Percentiles rank a stretch among this genome's conserved stretches.
phyloP scores from a whole-genome alignment of 73 alveolate genomes.

The Paramecium tetraurelia region DNA sequence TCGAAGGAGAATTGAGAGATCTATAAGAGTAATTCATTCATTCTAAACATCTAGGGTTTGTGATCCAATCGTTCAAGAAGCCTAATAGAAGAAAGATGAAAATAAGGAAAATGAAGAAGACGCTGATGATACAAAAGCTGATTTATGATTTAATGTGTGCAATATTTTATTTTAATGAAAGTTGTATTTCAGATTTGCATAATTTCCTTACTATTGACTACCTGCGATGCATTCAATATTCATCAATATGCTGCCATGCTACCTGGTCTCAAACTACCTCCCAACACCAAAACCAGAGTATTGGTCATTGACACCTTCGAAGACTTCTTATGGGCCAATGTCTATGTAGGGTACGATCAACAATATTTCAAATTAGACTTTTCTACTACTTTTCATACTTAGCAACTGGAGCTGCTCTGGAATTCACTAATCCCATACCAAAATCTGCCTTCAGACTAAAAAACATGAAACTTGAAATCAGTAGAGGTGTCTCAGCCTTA shows the following conservation, averaged over 20 bases:
- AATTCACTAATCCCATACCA: conserved; percentile 63
- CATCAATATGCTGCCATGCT: conserved; percentile 31
- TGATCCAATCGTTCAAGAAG: conserved; percentile 31
- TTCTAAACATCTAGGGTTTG: background rate
- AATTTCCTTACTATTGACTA: background rate
- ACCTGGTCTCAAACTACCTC: conserved; percentile 60
- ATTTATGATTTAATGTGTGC: background rate
- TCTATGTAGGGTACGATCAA: conserved; percentile 32
- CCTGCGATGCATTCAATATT: background rate
- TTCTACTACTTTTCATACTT: conserved; percentile 48
- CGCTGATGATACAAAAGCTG: conserved; percentile 20
- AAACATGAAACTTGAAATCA: conserved; percentile 42
- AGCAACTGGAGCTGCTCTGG: conserved; percentile 46
- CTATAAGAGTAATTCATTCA: conserved; percentile 27
- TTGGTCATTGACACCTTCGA: conserved; percentile 42
- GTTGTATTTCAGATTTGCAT: background rate
- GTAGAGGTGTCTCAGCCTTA: conserved; percentile 48
- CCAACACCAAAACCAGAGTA: conserved; percentile 34
- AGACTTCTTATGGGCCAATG: conserved; percentile 57
- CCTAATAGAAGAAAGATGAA: conserved; percentile 10
- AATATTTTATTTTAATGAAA: background rate
- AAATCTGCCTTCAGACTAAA: conserved; percentile 35
- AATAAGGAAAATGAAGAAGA: background rate
- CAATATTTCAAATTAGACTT: background rate
- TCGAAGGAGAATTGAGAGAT: conserved; percentile 52